Conservation (phyloP, 2,329 filamentous ascomycete genomes). For the Aspergillus caelatus region DNA sequence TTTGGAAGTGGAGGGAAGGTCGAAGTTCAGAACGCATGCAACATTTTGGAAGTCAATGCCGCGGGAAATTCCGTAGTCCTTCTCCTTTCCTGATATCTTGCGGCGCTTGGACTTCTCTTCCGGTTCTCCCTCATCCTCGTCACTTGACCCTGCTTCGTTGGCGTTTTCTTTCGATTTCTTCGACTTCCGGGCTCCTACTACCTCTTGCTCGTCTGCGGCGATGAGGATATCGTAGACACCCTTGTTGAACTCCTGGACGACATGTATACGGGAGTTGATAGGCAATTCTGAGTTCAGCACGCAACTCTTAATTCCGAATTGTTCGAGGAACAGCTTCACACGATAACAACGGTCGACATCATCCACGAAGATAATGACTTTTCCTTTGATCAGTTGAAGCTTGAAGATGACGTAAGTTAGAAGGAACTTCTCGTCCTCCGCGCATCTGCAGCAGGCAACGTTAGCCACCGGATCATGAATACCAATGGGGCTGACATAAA, state of each 20-base stretch:
- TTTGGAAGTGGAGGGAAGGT: slow-evolving; percentile 82
- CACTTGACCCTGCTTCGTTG: slow-evolving; percentile 38
- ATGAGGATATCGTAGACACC: slow-evolving; percentile 98
- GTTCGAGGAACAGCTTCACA: slow-evolving; percentile 91
- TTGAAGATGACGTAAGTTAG: slow-evolving; percentile 94
- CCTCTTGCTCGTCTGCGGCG: slow-evolving; percentile 87
- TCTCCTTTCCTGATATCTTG: slow-evolving; percentile 69
- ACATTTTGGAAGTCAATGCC: slow-evolving; percentile 98
- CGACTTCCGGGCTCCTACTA: slow-evolving; percentile 61
- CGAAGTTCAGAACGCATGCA: slow-evolving; percentile 93
- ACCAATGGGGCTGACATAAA: neutral
- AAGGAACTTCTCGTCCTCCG: slow-evolving; percentile 97
- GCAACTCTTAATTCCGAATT: slow-evolving; percentile 92
- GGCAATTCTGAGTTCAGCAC: slow-evolving; percentile 93
- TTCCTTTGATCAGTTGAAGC: slow-evolving; percentile 89
- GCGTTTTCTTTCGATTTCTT: slow-evolving; percentile 33
- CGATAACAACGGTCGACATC: slow-evolving; percentile 90
- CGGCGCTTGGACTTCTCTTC: slow-evolving; percentile 57
- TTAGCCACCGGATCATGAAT: slow-evolving; percentile 22
- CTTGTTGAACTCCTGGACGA: slow-evolving; percentile 96
- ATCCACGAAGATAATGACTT: slow-evolving; percentile 80
- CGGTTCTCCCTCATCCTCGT: slow-evolving; percentile 41
- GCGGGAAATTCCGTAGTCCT: slow-evolving; percentile 92
- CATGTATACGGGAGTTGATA: slow-evolving; percentile 88
- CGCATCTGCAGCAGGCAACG: slow-evolving; percentile 58